Percentiles rank a stretch among this genome's conserved stretches.
Conservation (phyloP, 2,329 filamentous ascomycete genomes). For the Dothideomycetes sp. region DNA sequence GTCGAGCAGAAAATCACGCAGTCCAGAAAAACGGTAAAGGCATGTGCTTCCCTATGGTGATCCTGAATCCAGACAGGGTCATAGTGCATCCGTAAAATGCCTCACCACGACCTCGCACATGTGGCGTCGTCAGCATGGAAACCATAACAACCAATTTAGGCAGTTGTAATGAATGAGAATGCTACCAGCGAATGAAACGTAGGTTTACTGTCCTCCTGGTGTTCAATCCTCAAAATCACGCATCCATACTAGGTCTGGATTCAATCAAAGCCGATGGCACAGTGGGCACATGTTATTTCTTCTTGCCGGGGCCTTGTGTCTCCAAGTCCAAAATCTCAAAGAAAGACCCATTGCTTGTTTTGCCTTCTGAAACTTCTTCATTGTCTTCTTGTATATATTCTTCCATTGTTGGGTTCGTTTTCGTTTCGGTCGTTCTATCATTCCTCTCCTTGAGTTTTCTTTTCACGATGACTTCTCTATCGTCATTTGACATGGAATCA, state of each 20-base stretch:
- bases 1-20: constrained; percentile 12
- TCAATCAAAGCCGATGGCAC: neutral
- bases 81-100: too few species aligned
- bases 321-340: neutral
- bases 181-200: constrained; percentile 9
- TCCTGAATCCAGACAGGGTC: constrained; percentile 7
- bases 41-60: constrained; percentile 9
- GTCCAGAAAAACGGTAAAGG: constrained; percentile 7
- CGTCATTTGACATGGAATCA: constrained; percentile 1
- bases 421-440: neutral
- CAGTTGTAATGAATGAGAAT: constrained; percentile 9
- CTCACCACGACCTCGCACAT: constrained; percentile 2
- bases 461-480: constrained; percentile 6
- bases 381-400: constrained; percentile 2
- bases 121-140: constrained; percentile 2
- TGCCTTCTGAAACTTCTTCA: neutral
- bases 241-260: constrained; percentile 4
- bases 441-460: neutral
- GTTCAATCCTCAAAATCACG: constrained; percentile 1
- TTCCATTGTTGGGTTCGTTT: neutral
- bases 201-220: constrained; percentile 5
- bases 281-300: neutral
- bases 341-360: neutral
- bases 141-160: constrained; percentile 9
- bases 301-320: constrained; percentile 1